These are phyloP conservation scores for Aspergillus pseudoviridinutans DNA, from an alignment of 2,329 filamentous ascomycete genomes.

Conservation along the genomic window DNA sequence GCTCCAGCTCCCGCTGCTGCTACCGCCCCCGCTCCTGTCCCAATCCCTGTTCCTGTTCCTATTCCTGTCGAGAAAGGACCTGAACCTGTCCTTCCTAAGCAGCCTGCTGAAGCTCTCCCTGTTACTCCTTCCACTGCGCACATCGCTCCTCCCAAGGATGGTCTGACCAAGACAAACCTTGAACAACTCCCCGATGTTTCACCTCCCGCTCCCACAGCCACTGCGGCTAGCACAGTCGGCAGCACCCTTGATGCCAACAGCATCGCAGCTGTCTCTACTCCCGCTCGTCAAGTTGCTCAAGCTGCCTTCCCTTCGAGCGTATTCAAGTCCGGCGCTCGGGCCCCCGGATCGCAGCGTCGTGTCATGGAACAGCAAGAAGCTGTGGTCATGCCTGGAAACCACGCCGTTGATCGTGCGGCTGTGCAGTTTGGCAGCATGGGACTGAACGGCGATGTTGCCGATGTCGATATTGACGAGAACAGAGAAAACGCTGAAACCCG, in stretches of 20 bases:
- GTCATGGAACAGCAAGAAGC: slow-evolving; percentile 94
- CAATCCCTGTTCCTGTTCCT: slow-evolving; percentile 39
- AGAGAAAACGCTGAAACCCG: slow-evolving; percentile 93
- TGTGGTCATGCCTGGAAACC: slow-evolving; percentile 96
- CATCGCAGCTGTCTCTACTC: slow-evolving; percentile 47
- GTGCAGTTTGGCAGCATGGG: slow-evolving; percentile 97
- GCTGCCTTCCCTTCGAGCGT: slow-evolving; percentile 78
- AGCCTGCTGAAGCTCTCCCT: slow-evolving; percentile 34
- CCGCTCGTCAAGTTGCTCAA: slow-evolving; percentile 53
- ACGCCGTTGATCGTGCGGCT: slow-evolving; percentile 85
- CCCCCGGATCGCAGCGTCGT: slow-evolving; percentile 77
- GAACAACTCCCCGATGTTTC: slow-evolving; percentile 85
- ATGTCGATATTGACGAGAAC: slow-evolving; percentile 79
- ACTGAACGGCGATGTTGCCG: slow-evolving; percentile 62
- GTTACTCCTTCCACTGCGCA: slow-evolving; percentile 39
- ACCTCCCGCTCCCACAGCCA: slow-evolving; percentile 70
- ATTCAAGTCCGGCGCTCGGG: slow-evolving; percentile 68
- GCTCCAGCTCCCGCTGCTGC: slow-evolving; percentile 27
- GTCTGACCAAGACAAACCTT: slow-evolving; percentile 86
- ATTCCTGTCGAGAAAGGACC: slow-evolving; percentile 38
- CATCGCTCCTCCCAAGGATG: slow-evolving; percentile 69
- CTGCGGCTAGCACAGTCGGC: slow-evolving; percentile 81
- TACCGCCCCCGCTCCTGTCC: slow-evolving; percentile 24
- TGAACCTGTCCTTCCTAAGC: slow-evolving; percentile 27
- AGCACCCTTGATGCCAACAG: slow-evolving; percentile 76